Evolutionary conservation across 441 rosid species (phyloP).

Genomic region (Adansonia madagascariensis): DNA sequence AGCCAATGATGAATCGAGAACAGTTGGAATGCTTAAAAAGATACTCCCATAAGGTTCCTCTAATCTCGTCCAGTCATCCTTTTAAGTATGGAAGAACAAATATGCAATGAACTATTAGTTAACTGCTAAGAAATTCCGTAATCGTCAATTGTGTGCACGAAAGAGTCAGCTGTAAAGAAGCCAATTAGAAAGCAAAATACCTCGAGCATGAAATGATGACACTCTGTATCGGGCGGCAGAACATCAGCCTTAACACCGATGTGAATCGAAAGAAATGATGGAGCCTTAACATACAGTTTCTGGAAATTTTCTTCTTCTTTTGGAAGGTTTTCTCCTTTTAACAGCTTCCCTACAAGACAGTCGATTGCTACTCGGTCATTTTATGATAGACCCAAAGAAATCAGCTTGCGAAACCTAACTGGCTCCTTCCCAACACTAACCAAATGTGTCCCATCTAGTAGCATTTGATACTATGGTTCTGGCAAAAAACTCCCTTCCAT

Average conservation of each 20-base stretch:
- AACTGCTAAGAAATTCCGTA: constrained; percentile 12
- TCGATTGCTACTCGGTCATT: constrained; percentile 18
- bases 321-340: constrained; percentile 82
- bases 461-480: constrained; percentile 93
- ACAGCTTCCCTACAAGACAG: constrained; percentile 67
- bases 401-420: constrained; percentile 12
- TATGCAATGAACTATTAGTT: constrained; percentile 8
- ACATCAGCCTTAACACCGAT: constrained; percentile 89
- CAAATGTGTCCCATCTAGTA: constrained; percentile 99
- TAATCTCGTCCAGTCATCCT: constrained; percentile 76
- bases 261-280: constrained; percentile 97
- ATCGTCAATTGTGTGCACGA: not conserved
- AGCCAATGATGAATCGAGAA: constrained; percentile 88
- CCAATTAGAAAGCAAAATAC: constrained; percentile 39
- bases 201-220: constrained; percentile 96
- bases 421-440: constrained; percentile 48
- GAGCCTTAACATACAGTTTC: constrained; percentile 88
- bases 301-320: constrained; percentile 91
- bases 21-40: constrained; percentile 95
- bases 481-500: constrained; percentile 78
- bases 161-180: not conserved
- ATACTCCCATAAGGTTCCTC: constrained; percentile 91
- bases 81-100: constrained; percentile 21
- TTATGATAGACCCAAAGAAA: constrained; percentile 22
- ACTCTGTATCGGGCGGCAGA: constrained; percentile 86